Evolutionary conservation across 1,284 basidiomycete genomes (phyloP), one percentile per base, ranked within the genome.

Genomic region (Sanghuangporus sanghuang): DNA sequence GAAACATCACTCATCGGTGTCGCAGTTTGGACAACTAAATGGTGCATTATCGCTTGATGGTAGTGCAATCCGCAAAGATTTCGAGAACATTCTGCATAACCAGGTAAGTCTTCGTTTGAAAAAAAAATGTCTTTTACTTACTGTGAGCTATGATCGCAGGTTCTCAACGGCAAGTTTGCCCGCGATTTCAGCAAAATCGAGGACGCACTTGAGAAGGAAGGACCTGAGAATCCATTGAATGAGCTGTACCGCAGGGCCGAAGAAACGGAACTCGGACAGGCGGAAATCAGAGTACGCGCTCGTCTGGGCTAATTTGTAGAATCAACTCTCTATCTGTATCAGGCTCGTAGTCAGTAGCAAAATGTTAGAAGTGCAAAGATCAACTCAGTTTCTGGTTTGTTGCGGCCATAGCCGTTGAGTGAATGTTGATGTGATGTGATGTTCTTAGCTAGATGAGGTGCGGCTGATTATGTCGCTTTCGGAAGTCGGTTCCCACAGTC

Each of bases 81-180:
- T 86, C 71, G 77, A 82, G 70, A 74, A 85, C 58, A 85, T 86
- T 62, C 70, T 87, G 49, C 73, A 86, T 67, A 82, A 85, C 68
- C 83, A 82, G 73, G 84, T 79, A 63, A 50, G 73, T 11, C 63
- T 23, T 49, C 49, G 36, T 44, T 2, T 35, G 49, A 38, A 32
- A n/a, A 7, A 7, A n/a, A 9, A 56, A 27, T 11, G 23, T 14
- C 49, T 16, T 27, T 46, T 40, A 23, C 14, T 53, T 57, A 12
- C 62, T 44, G 46, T 35, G 59, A 16, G 57, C 54, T 61, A 36
- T 52, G 6, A 49, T 18, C 36, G 12, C 55, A 85, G 84, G 76
- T 86, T 57, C 71, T 87, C 59, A 85, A 81, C 62, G 85, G 85
- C 38, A 84, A 83, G 66, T 87, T 87, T 73, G 81, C 80, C 66